Evolutionary conservation across 192 early-diverging fungal genomes (phyloP), one percentile per base, ranked within the genome.

Genomic region (Coemansia sp.): DNA sequence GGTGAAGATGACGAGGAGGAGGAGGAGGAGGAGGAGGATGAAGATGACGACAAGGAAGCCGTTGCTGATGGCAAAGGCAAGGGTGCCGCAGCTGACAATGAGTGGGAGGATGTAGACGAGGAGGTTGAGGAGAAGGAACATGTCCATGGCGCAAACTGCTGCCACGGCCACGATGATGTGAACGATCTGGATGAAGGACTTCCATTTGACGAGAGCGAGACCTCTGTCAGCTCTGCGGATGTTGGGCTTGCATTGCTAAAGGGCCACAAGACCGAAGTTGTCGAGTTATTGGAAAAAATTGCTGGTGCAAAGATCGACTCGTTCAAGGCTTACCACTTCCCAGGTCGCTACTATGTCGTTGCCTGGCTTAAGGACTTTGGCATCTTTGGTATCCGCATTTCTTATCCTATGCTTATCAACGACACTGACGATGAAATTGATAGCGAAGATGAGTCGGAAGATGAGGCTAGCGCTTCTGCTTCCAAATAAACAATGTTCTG

Each of bases 321-420:
- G 30, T 81, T 81, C 78, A 81, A 81, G 78, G 34, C 63, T 54
- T 81, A 66, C 73, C 68, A 72, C 64, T 69, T 81, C 66, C 78
- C 78, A 16, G 78, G 78, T 27, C 78, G 78, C 52, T 60, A 81
- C 69, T 81, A 81, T 51, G 64, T 81, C 22, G 78, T 81, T 61
- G 73, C 67, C 19, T 81, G 78, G 78, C 69, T 81, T 47, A 62
- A 71, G 66, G 67, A 57, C 70, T 73, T 81, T 69, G 78, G 73
- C 32, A 62, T 81, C 62, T 81, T 68, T 62, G 78, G 78, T 32
- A 49, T 81, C 58, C 78, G 78, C 63, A 81, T 81, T 55, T 76
- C 78, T 19, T 75, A 81, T 50, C 78, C 74, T 19, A 73, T 76
- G 66, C 63, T 76, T 30, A 55, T 81, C 49, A 55, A 76, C 49